Conservation (phyloP, 192 early-diverging fungal genomes). For the Polychytrium aggregatum region DNA sequence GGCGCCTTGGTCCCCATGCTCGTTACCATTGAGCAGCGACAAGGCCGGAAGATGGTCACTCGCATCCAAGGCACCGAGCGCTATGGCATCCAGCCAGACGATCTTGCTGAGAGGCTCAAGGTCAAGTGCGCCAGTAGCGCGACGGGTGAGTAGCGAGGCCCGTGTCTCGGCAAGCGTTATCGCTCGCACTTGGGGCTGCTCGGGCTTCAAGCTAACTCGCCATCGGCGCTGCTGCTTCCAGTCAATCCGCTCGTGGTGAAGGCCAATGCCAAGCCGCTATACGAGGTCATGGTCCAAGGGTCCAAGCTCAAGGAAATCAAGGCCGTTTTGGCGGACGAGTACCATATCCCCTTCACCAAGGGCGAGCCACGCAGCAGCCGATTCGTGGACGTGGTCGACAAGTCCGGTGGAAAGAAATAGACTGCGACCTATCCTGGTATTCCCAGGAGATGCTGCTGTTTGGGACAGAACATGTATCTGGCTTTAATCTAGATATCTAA, state of each 20-base stretch:
- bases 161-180: neutral
- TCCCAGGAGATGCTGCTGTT: too few relatives aligned
- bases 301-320: slow-evolving; percentile 52
- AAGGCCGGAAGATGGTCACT: slow-evolving; percentile 58
- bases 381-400: too few relatives aligned
- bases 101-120: slow-evolving; percentile 44
- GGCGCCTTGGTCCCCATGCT: slow-evolving; percentile 35
- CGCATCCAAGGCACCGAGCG: slow-evolving; percentile 48
- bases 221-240: too few relatives aligned
- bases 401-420: too few relatives aligned
- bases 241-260: slow-evolving; percentile 37
- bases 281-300: slow-evolving; percentile 70
- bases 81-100: slow-evolving; percentile 51
- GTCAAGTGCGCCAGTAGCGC: slow-evolving; percentile 55
- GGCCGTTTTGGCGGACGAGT: slow-evolving; percentile 27
- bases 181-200: too few relatives aligned
- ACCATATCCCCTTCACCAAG: slow-evolving; percentile 19
- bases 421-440: too few relatives aligned
- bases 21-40: slow-evolving; percentile 45
- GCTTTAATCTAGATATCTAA: too few relatives aligned
- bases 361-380: too few relatives aligned
- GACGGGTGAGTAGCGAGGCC: slow-evolving; percentile 29
- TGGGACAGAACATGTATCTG: too few relatives aligned
- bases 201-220: too few relatives aligned
- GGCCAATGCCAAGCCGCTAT: slow-evolving; percentile 36